phyloP scores from a whole-genome alignment of 257 asterid genomes.

The Fraxinus quadrangulata region DNA sequence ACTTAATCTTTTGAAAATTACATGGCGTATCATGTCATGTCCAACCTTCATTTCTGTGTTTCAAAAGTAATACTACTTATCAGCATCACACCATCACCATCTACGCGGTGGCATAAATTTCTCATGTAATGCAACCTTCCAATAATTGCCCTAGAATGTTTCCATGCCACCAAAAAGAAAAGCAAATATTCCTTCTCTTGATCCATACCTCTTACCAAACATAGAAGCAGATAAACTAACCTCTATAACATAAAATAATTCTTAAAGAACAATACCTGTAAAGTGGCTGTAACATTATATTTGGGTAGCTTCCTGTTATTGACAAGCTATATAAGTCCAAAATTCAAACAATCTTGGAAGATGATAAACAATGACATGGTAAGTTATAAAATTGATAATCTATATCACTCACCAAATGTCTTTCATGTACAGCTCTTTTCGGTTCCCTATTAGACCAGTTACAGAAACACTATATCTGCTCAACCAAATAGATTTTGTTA shows the following conservation, averaged over 20 bases:
- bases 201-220: neutral
- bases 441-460: constrained; percentile 48
- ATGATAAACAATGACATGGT: neutral
- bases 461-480: constrained; percentile 67
- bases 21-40: neutral
- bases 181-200: neutral
- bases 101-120: neutral
- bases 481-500: constrained; percentile 27
- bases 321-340: constrained; percentile 23
- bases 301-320: constrained; percentile 76
- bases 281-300: constrained; percentile 77
- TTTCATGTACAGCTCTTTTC: constrained; percentile 67
- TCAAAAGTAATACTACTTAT: neutral
- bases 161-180: neutral
- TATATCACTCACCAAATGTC: constrained; percentile 67
- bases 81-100: neutral
- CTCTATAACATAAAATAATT: neutral
- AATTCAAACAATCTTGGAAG: neutral
- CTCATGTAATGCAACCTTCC: neutral
- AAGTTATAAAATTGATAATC: neutral
- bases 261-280: constrained; percentile 55
- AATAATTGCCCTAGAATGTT: neutral
- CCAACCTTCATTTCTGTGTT: neutral
- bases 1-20: neutral
- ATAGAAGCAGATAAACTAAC: neutral